A percentile compares a stretch with the other conserved stretches of the same genome.
Conservation (phyloP, 441 rosid genomes). For the Manihot esculenta region DNA sequence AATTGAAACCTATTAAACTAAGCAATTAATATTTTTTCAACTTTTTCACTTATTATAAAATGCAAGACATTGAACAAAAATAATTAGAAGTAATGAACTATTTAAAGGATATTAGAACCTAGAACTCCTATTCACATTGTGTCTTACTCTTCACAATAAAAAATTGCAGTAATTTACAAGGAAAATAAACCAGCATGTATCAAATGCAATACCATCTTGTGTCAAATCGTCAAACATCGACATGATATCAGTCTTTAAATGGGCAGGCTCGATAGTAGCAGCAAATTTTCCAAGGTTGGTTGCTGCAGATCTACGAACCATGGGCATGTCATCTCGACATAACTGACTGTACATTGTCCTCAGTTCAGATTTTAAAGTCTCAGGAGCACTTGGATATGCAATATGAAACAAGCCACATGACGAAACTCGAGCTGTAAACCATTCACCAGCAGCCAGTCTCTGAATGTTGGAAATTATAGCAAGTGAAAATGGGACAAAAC, state of each 20-base stretch:
- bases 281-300: slow-evolving; percentile 93
- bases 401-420: slow-evolving; percentile 87
- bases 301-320: slow-evolving; percentile 97
- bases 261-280: slow-evolving; percentile 76
- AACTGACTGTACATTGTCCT: slow-evolving; percentile 64
- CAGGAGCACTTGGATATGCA: slow-evolving; percentile 80
- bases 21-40: neutral
- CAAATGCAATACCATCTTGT: slow-evolving; percentile 65
- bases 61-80: neutral
- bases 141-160: neutral
- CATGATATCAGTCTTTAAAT: slow-evolving; percentile 79
- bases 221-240: slow-evolving; percentile 83
- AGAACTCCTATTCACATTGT: neutral
- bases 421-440: slow-evolving; percentile 97
- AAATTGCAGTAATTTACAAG: neutral
- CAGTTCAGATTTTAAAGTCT: slow-evolving; percentile 67
- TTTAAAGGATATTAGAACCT: neutral
- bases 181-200: neutral
- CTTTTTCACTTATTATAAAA: neutral
- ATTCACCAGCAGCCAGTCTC: slow-evolving; percentile 91
- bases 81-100: neutral
- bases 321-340: slow-evolving; percentile 98
- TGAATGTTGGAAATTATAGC: slow-evolving; percentile 24
- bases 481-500: too few species aligned
- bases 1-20: neutral